A percentile compares a stretch with the other conserved stretches of the same genome.
Conservation (phyloP, 2,329 filamentous ascomycete species). For the Hypoxylon sp. region DNA sequence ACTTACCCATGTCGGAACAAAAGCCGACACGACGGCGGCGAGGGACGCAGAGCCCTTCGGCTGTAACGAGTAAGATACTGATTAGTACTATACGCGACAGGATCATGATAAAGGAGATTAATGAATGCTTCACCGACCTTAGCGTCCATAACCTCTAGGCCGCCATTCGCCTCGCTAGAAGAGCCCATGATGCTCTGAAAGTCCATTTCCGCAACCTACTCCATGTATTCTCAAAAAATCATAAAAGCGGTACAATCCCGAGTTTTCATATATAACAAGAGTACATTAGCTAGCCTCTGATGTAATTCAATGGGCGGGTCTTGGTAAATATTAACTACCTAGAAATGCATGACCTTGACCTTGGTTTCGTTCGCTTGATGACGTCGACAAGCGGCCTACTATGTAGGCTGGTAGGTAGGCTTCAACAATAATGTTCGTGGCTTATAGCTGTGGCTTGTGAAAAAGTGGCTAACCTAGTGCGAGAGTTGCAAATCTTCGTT, state of each 20-base stretch:
- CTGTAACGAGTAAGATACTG: slow-evolving; percentile 31
- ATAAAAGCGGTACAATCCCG: neutral
- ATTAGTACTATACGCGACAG: no score
- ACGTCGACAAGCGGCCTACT: no score
- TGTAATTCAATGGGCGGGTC: neutral
- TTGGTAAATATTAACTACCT: neutral
- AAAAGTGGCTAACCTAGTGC: no score
- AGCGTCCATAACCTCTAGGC: slow-evolving; percentile 16
- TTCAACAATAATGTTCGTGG: no score
- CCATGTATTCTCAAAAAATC: neutral
- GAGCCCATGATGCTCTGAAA: neutral
- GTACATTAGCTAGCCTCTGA: neutral
- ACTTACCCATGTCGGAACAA: slow-evolving; percentile 49
- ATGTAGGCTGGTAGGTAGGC: no score
- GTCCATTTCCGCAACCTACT: slow-evolving; percentile 15
- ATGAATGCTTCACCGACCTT: slow-evolving; percentile 23
- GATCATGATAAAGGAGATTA: neutral
- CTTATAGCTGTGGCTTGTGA: neutral
- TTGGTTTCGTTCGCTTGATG: neutral
- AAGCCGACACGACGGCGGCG: slow-evolving; percentile 47
- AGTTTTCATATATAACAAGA: neutral
- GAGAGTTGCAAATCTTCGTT: no score
- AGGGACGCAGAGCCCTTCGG: slow-evolving; percentile 48
- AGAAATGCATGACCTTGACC: neutral
- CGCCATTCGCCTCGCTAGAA: neutral